Evolutionary conservation across 2,329 filamentous ascomycete genomes (phyloP), one percentile per base, ranked within the genome.

Genomic region (Leptographium radiaticola): DNA sequence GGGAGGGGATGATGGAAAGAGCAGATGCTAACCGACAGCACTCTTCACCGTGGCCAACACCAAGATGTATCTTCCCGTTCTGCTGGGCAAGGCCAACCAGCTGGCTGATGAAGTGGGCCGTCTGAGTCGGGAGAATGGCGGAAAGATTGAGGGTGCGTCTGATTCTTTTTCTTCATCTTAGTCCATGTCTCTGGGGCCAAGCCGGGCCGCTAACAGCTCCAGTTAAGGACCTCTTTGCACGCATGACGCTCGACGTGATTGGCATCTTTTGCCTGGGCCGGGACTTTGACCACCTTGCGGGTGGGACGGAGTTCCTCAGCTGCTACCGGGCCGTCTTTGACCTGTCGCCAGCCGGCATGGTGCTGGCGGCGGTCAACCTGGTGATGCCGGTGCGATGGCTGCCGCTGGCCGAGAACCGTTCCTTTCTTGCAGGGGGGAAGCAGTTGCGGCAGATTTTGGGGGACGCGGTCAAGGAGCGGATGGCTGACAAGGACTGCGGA

Each of bases 361-460:
- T 48, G 5, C 50, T 55, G 25, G 53, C 55, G 4, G 53, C 53
- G 16, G 30, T 57, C 36, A 55, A 54, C 38, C 55, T 53, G 4
- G 13, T 57, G 9, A 6, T 60, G 3, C 59, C 59, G 0, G 38
- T 59, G 34, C 55, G 57, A 0, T 66, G 69, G 61, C 57, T 72
- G 4, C 71, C 71, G 0, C 40, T 73, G 0, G 53, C 67, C 45
- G 67, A 68, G 1, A 75, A 74, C 54, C 62, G 59, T 7, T 59
- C 55, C 4, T 73, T 71, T 56, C 56, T 70, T n/a, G 52, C 52
- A 2, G 67, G 68, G 2, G 66, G 64, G 18, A 50, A 56, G 2
- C 61, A 65, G 48, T 62, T 73, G 12, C 62, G 65, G n/a, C 54
- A 57, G 34, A 67, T 70, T 51, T 57, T 72, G 4, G 60, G 62